Base-by-base conservation (phyloP, 1,284 basidiomycete species). In the Fomes fomentarius region DNA sequence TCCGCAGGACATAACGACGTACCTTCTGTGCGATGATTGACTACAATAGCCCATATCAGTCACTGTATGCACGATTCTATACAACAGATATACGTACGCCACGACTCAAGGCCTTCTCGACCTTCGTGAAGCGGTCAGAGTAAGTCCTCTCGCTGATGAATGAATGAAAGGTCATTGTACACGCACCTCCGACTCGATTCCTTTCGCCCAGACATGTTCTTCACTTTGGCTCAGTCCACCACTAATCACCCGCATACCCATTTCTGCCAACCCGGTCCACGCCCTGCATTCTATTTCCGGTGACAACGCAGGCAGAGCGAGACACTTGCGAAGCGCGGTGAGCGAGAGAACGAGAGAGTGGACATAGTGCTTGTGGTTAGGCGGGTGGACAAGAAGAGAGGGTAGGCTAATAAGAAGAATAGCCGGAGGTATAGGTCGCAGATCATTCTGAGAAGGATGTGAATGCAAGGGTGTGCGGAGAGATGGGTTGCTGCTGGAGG, bases 1-100 rank as follows among this genome's bases (percentile, higher is more conserved):
- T 15, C 11, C 8, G 37, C 10, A 33, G 38, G 19, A 15, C 11
- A 8, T 14, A 7, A 4, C 24, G 22, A 12, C 69, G 17, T 62
- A 85, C 85, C 71, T 85, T 87, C 66, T 85, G 82, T 0, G 85
- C 75, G 47, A 89, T 76, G 19, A 84, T 70, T 4, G 85, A 74
- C 86, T 89, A 53, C 1, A 15, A 15, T 22, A 11, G 1, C 1
- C 1, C 6, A 34, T 1, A 28, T 54, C 21, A 40, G 38, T 40
- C 9, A 14, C 10, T 12, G 12, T n/a, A n/a, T 24, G n/a, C 12
- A 24, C 15, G 3, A 40, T 8, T 24, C 4, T 4, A 8, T 9
- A 15, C 21, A 4, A 17, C 2, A 4, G n/a, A 31, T 1, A 39
- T n/a, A 70, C 77, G 60, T 51, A 79, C 78, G 47, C 77, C 81